Evolutionary conservation across 441 rosid species (phyloP).

Genomic region (Pelargonium cotyledonis): DNA sequence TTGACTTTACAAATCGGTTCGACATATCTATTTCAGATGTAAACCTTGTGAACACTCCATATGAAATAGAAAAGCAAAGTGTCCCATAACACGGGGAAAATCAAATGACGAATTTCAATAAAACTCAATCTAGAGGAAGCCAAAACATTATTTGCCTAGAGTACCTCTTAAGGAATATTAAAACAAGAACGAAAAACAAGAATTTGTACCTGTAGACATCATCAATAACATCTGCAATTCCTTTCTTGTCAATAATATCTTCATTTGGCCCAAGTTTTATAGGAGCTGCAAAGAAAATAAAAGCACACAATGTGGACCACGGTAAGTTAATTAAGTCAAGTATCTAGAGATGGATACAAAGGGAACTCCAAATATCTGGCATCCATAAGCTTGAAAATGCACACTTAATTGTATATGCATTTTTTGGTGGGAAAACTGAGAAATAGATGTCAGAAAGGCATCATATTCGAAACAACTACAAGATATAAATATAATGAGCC

Average conservation of each 20-base stretch:
- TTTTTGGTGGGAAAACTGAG: neutral
- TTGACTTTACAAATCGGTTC: too few species aligned
- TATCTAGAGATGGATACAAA: neutral
- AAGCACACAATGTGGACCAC: neutral
- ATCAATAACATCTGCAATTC: slow-evolving; percentile 20
- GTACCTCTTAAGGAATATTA: too few species aligned
- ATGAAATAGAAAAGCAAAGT: too few species aligned
- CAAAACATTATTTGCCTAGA: too few species aligned
- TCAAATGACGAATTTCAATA: too few species aligned
- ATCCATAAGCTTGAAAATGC: neutral
- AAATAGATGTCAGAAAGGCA: neutral
- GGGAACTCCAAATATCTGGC: neutral
- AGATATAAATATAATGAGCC: neutral
- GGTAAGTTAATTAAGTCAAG: neutral
- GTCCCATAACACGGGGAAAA: too few species aligned
- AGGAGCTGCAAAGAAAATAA: slow-evolving; percentile 11
- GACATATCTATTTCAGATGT: too few species aligned
- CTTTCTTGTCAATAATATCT: slow-evolving; percentile 17
- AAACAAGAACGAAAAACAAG: too few species aligned
- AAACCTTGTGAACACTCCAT: too few species aligned
- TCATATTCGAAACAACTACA: neutral
- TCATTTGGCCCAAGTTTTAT: neutral
- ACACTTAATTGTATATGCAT: neutral
- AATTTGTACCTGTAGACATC: slow-evolving; percentile 24
- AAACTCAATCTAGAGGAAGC: too few species aligned